phyloP scores from a whole-genome alignment of 2,329 filamentous ascomycete genomes.

The Geosmithia flava region DNA sequence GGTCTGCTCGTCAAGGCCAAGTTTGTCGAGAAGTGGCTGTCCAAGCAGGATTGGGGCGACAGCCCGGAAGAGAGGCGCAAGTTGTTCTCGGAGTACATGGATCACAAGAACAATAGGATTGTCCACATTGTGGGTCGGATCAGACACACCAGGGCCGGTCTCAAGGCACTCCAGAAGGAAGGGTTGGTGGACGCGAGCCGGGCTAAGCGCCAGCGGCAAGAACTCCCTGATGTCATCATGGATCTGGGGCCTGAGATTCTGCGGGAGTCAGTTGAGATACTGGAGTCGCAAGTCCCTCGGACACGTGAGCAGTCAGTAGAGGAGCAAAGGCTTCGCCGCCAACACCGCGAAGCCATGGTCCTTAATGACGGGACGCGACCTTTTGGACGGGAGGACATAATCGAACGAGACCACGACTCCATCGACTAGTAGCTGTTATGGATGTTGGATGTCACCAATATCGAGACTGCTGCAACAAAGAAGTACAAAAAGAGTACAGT shows the following conservation, averaged over 20 bases:
- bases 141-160: slow-evolving; percentile 36
- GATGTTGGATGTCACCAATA: not conserved
- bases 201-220: slow-evolving; percentile 12
- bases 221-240: slow-evolving; percentile 19
- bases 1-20: slow-evolving; percentile 47
- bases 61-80: slow-evolving; percentile 35
- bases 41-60: slow-evolving; percentile 56
- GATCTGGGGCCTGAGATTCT: slow-evolving; percentile 15
- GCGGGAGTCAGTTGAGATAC: slow-evolving; percentile 9
- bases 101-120: slow-evolving; percentile 35
- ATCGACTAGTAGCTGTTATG: slow-evolving; percentile 1
- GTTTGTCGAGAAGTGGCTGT: slow-evolving; percentile 64
- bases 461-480: not conserved
- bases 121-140: slow-evolving; percentile 38
- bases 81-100: slow-evolving; percentile 41
- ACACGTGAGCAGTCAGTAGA: slow-evolving; percentile 42
- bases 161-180: slow-evolving; percentile 35
- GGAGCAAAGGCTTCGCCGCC: slow-evolving; percentile 61
- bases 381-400: slow-evolving; percentile 64
- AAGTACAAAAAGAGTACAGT: not conserved
- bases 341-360: slow-evolving; percentile 81
- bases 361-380: slow-evolving; percentile 75
- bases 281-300: slow-evolving; percentile 12
- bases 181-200: slow-evolving; percentile 24
- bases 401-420: slow-evolving; percentile 46